A percentile compares a stretch with the other conserved stretches of the same genome.
Conservation (phyloP, 176 grass and related monocot species). For the Rhynchospora tenuis region DNA sequence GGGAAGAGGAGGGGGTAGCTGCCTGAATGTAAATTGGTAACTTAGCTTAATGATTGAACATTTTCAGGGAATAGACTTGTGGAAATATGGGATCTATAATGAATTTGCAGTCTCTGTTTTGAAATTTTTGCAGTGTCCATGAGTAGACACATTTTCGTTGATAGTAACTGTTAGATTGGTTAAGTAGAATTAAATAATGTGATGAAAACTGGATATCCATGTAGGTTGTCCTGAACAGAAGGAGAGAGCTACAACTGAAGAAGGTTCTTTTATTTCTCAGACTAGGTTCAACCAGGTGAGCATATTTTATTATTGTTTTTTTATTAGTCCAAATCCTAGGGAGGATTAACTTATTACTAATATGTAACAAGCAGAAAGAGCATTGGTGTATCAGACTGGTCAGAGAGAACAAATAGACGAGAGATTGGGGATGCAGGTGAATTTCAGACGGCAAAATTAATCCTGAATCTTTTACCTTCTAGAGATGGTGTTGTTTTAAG, state of each 20-base stretch:
- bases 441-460: constrained; percentile 29
- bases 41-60: background rate
- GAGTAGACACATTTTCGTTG: background rate
- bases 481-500: constrained; percentile 35
- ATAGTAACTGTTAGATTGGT: background rate
- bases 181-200: background rate
- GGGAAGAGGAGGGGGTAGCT: background rate
- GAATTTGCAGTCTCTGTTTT: background rate
- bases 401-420: background rate
- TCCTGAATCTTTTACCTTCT: constrained; percentile 31
- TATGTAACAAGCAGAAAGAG: constrained; percentile 17
- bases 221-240: constrained; percentile 35
- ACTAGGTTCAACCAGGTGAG: constrained; percentile 26
- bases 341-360: background rate
- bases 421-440: constrained; percentile 6
- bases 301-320: background rate
- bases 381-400: background rate
- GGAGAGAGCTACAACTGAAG: constrained; percentile 32
- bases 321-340: constrained; percentile 3
- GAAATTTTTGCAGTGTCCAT: background rate
- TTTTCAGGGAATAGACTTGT: background rate
- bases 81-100: background rate
- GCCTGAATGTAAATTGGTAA: background rate
- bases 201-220: background rate
- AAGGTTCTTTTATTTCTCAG: constrained; percentile 36